Percentiles rank a stretch among this genome's conserved stretches.
These are phyloP conservation scores for Madurella mycetomatis DNA, from an alignment of 2,329 filamentous ascomycete genomes.

Conservation along the genomic window DNA sequence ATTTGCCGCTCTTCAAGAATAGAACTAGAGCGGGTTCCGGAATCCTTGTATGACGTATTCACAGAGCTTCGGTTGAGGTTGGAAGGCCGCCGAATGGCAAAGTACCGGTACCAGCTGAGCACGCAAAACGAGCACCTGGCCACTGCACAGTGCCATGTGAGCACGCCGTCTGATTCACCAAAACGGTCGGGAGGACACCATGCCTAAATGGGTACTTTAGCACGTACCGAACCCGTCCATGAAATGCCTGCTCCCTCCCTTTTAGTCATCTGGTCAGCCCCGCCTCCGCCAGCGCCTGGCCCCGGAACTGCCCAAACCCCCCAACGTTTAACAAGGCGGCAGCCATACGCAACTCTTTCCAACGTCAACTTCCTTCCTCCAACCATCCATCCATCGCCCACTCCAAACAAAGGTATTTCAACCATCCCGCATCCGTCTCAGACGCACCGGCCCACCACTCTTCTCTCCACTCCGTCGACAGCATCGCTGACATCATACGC, in stretches of 20 bases:
- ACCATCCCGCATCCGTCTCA: not conserved
- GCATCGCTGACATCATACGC: not conserved
- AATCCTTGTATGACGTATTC: too few relatives aligned
- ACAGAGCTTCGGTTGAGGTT: too few relatives aligned
- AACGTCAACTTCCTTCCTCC: slow-evolving; percentile 23
- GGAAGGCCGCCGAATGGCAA: not conserved
- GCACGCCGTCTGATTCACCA: slow-evolving; percentile 24
- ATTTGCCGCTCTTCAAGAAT: too few relatives aligned
- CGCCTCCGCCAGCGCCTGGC: slow-evolving; percentile 17
- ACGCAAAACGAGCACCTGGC: slow-evolving; percentile 7
- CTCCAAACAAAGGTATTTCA: slow-evolving; percentile 7
- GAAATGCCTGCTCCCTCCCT: slow-evolving; percentile 5
- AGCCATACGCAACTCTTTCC: slow-evolving; percentile 16
- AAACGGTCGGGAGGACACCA: slow-evolving; percentile 8
- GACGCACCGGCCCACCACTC: not conserved
- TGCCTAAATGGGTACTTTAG: slow-evolving; percentile 3
- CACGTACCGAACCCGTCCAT: not conserved
- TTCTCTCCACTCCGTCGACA: not conserved
- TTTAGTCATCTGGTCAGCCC: slow-evolving; percentile 27
- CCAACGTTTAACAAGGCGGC: slow-evolving; percentile 22
- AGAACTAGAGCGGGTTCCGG: too few relatives aligned
- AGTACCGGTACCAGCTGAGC: slow-evolving; percentile 13
- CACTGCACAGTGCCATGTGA: slow-evolving; percentile 19
- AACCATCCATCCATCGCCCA: slow-evolving; percentile 7
- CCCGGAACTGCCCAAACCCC: slow-evolving; percentile 11